Evolutionary conservation across 768 basidiomycete species (phyloP), one percentile per base, ranked within the genome.

Genomic region (Hericium coralloides): DNA sequence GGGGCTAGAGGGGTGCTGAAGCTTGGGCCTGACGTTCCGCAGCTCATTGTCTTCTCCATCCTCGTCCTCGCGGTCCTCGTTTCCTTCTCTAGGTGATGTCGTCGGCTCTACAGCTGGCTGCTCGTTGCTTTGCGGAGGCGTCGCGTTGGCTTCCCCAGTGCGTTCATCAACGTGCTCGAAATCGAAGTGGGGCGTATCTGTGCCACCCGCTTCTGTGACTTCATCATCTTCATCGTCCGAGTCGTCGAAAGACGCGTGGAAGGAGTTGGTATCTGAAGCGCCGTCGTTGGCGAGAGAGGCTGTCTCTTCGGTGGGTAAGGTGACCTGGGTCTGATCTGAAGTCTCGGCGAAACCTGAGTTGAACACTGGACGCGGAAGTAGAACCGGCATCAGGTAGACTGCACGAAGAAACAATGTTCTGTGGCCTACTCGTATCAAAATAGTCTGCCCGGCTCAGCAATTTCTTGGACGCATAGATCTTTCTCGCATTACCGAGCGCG

Each of bases 391-490:
- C 39, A 49, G 31, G 22, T 14, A 53, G 25, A 20, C 47, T 48
- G 36, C 51, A 10, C 1, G 22, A 45, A 45, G 4, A 4, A 50
- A 4, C 41, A 45, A 20, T 45, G 12, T 18, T 18, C 22, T 50
- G 31, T 31, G 31, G 31, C 31, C 3, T n/a, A 25, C 88, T 92
- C 4, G 82, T 80, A 56, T 83, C 74, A 63, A 93, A 93, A 67
- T 93, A 92, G 36, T 89, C 87, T 4, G 85, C 81, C 57, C 92
- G 72, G 60, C 76, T 73, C 7, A 94, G 74, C 45, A 94, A 64
- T 63, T 77, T 81, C 61, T 79, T 81, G 47, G 82, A 81, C 1
- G 90, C 91, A 66, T 81, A 87, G 60, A 94, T 87, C 15, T 65
- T 65, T 15, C 75, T 69, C 25, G 64, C 61, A 43, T 70, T 74